A percentile compares a stretch with the other conserved stretches of the same genome.
phyloP scores from a whole-genome alignment of 176 grass and related monocot species.

The Phyllostachys edulis region DNA sequence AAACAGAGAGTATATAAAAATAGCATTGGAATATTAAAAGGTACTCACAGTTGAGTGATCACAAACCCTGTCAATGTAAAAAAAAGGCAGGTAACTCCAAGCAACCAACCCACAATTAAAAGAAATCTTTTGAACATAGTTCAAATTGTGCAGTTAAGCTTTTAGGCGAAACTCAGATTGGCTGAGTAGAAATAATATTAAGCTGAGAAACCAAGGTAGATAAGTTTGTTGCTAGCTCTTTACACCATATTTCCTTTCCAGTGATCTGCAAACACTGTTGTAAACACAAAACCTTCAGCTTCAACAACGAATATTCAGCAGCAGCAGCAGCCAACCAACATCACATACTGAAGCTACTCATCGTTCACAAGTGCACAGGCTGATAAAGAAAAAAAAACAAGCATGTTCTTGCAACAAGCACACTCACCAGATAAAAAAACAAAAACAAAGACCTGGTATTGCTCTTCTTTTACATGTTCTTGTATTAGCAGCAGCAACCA shows the following conservation, averaged over 20 bases:
- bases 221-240: neutral
- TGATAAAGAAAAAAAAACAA: too few relatives aligned
- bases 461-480: neutral
- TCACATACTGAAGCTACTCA: neutral
- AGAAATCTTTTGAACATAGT: neutral
- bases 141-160: neutral
- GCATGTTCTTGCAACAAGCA: too few relatives aligned
- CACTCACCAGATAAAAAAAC: neutral
- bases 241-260: neutral
- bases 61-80: constrained; percentile 44
- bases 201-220: neutral
- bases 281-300: neutral
- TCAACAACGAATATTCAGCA: neutral
- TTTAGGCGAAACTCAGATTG: neutral
- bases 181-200: neutral
- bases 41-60: constrained; percentile 80
- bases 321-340: neutral
- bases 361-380: neutral
- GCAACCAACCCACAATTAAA: neutral
- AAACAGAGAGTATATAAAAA: neutral
- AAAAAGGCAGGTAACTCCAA: neutral
- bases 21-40: neutral
- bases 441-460: neutral
- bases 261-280: neutral
- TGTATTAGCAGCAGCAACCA: neutral